These are phyloP conservation scores for Suhomyces coccinellae DNA, from an alignment of 1,139 yeast species.

Conservation along the genomic window DNA sequence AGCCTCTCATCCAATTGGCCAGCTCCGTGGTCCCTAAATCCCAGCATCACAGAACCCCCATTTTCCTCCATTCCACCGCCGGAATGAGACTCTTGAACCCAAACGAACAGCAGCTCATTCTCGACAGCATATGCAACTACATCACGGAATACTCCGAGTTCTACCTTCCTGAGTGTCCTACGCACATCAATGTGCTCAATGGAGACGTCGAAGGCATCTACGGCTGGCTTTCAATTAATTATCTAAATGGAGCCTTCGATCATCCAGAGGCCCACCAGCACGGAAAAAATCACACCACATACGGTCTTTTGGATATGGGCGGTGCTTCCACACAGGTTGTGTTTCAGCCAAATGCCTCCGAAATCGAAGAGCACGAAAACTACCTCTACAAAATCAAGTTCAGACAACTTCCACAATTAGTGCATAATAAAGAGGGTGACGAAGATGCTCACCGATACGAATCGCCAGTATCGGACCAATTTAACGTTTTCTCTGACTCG, in stretches of 20 bases:
- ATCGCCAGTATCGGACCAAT: slow-evolving; percentile 26
- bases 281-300: slow-evolving; percentile 57
- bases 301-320: slow-evolving; percentile 82
- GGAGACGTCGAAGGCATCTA: slow-evolving; percentile 81
- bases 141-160: slow-evolving; percentile 55
- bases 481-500: slow-evolving; percentile 65
- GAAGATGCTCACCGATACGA: neutral
- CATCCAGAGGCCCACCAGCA: slow-evolving; percentile 48
- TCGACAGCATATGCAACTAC: slow-evolving; percentile 57
- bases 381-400: slow-evolving; percentile 55
- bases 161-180: slow-evolving; percentile 55
- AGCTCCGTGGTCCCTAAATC: slow-evolving; percentile 61
- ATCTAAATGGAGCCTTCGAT: slow-evolving; percentile 61
- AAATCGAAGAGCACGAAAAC: slow-evolving; percentile 53
- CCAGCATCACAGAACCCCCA: slow-evolving; percentile 72
- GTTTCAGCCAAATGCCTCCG: slow-evolving; percentile 66
- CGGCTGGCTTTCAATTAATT: slow-evolving; percentile 80
- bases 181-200: slow-evolving; percentile 67
- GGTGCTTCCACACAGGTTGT: slow-evolving; percentile 88
- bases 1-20: slow-evolving; percentile 55
- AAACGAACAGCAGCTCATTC: slow-evolving; percentile 50
- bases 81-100: slow-evolving; percentile 72
- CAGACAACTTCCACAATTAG: slow-evolving; percentile 33
- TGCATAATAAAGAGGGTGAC: neutral
- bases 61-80: slow-evolving; percentile 78